Evolutionary conservation across 306 rosid genomes (phyloP), one percentile per base, ranked within the genome.

Genomic region (Parietaria judaica): DNA sequence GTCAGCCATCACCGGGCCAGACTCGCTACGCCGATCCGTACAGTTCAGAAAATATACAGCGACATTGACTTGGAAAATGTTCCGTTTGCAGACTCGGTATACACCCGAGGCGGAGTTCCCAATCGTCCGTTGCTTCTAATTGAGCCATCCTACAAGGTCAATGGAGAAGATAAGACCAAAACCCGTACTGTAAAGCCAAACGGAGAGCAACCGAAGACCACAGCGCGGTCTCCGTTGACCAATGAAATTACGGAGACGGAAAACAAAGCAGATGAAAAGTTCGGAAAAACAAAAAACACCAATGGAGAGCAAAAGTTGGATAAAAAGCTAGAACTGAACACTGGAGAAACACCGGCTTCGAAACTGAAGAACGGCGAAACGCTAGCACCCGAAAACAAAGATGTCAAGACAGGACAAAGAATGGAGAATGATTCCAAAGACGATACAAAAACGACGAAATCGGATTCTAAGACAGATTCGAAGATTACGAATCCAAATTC

Each of bases 1-100:
- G 79, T 91, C 54, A 82, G 95, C 64, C 96, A 91, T 83, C 96
- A 91, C 71, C 79, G 90, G 37, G 98, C 98, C 49, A 77, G 98
- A 36, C 98, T 91, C 64, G 98, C 98, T 16, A 91, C 98, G 44
- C 98, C 98, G n/a, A 76, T 88, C 63, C 98, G 98, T 61, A 88
- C 95, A 50, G 69, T 88, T 77, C 92, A 81, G 83, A 91, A 83
- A 73, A 73, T 72, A 70, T 86, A 83, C 61, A 66, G 76, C 14
- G 95, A 83, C 53, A 67, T 85, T 9, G 97, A 91, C 66, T 72
- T 83, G 72, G 96, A 87, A 3, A 85, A 70, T 60, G 60, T 83
- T 36, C 95, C 96, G 45, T 85, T 67, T 50, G 79, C 87, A 58
- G 97, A 88, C 61, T 70, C 98, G 58, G 53, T 76, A 60, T 76